These are phyloP conservation scores for Smallanthus sonchifolius DNA, from an alignment of 129 eudicot genomes.

Conservation along the genomic window DNA sequence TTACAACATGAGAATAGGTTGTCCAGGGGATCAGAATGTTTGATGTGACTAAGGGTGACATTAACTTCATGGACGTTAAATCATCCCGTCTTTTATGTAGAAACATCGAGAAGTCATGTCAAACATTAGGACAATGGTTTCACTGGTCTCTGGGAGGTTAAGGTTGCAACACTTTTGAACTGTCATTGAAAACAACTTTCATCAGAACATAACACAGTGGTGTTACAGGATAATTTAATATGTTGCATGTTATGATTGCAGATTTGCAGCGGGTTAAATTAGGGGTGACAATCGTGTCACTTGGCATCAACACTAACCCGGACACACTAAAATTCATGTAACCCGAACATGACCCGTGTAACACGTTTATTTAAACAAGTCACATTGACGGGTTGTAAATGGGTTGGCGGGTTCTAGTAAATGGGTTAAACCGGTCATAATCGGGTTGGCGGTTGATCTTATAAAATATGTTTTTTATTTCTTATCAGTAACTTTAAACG, in stretches of 20 bases:
- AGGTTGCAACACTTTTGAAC: slow-evolving; percentile 75
- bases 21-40: neutral
- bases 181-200: slow-evolving; percentile 33
- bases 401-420: neutral
- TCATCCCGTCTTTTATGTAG: slow-evolving; percentile 26
- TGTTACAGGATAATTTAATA: neutral
- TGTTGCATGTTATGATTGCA: neutral
- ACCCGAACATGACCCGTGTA: neutral
- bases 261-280: neutral
- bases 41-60: neutral
- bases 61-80: slow-evolving; percentile 20
- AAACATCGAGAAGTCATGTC: slow-evolving; percentile 22
- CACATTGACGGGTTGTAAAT: neutral
- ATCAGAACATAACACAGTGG: neutral
- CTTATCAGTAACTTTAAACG: no score
- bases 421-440: neutral
- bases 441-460: neutral
- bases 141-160: slow-evolving; percentile 47
- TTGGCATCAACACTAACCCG: neutral
- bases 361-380: neutral
- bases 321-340: neutral
- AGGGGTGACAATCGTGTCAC: neutral
- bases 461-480: neutral
- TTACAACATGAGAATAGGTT: slow-evolving; percentile 20
- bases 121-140: slow-evolving; percentile 38